Evolutionary conservation across 2,329 filamentous ascomycete species (phyloP).

Genomic region (Elsinoe arachidis): DNA sequence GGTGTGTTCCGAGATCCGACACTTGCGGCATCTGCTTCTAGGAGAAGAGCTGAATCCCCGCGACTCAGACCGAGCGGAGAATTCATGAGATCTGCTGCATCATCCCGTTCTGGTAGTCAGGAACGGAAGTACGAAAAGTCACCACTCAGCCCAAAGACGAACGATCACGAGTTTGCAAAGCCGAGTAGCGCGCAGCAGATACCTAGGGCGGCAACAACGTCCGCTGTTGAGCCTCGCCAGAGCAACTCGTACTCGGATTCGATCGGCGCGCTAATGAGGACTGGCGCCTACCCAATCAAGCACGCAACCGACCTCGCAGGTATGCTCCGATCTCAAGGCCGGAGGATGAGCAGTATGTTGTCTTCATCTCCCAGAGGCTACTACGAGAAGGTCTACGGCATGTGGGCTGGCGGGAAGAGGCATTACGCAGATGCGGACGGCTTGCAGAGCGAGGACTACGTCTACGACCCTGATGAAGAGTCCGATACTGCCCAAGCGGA

Average conservation of each 20-base stretch:
- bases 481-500: constrained; percentile 46
- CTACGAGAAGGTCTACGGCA: constrained; percentile 90
- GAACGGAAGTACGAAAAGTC: constrained; percentile 6
- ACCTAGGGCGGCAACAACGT: neutral
- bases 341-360: constrained; percentile 64
- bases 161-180: constrained; percentile 5
- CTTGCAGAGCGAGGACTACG: constrained; percentile 53
- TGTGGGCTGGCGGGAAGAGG: constrained; percentile 85
- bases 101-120: constrained; percentile 6
- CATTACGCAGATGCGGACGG: constrained; percentile 73
- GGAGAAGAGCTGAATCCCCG: constrained; percentile 16
- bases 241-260: constrained; percentile 23
- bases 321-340: constrained; percentile 70
- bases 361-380: constrained; percentile 75
- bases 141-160: neutral
- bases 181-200: constrained; percentile 3
- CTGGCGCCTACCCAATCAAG: constrained; percentile 53
- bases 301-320: constrained; percentile 57
- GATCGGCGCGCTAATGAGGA: constrained; percentile 50
- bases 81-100: constrained; percentile 1
- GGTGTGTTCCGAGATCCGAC: constrained; percentile 81
- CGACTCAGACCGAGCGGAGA: neutral
- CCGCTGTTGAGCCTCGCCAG: constrained; percentile 7
- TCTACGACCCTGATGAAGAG: constrained; percentile 48
- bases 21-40: constrained; percentile 32